A percentile compares a stretch with the other conserved stretches of the same genome.
Conservation (phyloP, 768 basidiomycete species). For the Chalciporus piperatus region DNA sequence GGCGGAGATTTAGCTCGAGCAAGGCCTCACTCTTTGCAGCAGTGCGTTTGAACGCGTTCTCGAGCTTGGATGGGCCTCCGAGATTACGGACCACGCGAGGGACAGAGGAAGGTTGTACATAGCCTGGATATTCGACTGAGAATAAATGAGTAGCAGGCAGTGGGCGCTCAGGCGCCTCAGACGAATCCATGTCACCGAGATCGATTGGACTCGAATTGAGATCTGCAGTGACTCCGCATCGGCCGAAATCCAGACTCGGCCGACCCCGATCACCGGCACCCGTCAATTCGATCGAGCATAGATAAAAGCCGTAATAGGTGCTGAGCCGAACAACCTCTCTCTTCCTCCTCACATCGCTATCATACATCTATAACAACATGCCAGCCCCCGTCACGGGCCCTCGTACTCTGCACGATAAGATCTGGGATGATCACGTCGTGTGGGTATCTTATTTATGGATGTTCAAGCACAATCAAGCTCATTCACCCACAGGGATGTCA, state of each 20-base stretch:
- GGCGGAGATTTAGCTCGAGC: constrained; percentile 75
- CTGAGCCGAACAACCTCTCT: background rate
- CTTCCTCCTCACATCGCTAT: background rate
- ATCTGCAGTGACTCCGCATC: background rate
- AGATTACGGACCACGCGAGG: constrained; percentile 60
- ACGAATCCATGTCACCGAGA: constrained; percentile 1
- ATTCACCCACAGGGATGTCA: constrained; percentile 49
- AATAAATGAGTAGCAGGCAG: constrained; percentile 64
- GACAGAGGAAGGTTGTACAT: constrained; percentile 62
- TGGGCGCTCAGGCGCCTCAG: constrained; percentile 38
- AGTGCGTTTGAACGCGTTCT: constrained; percentile 72
- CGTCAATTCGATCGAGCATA: too few species aligned
- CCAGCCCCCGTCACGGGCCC: constrained; percentile 57
- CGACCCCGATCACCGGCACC: background rate
- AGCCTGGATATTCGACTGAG: constrained; percentile 90
- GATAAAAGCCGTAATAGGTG: background rate
- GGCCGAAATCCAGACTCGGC: background rate
- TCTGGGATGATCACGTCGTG: constrained; percentile 97
- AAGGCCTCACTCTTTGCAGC: constrained; percentile 59
- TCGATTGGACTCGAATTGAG: background rate
- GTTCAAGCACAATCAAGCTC: constrained; percentile 6
- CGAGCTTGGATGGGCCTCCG: constrained; percentile 68
- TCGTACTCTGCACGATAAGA: constrained; percentile 95
- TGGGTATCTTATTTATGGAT: constrained; percentile 36
- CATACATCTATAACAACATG: constrained; percentile 36